Percentiles rank a stretch among this genome's conserved stretches.
These are phyloP conservation scores for Phytopythium oedochilum DNA, from an alignment of 352 stramenopile genomes.

Conservation along the genomic window DNA sequence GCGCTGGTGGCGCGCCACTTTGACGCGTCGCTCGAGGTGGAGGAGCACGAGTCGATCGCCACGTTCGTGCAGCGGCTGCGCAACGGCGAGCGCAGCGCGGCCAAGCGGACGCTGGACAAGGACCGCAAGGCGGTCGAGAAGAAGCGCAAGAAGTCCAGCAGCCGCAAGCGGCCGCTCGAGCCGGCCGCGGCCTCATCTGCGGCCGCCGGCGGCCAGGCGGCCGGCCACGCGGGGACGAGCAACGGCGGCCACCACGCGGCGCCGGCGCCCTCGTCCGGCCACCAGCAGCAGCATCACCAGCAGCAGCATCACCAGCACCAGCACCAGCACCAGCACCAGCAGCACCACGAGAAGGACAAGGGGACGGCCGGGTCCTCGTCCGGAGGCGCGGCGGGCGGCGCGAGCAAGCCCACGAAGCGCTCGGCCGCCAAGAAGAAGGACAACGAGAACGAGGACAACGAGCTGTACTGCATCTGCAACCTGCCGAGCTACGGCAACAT, in stretches of 20 bases:
- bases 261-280: no score
- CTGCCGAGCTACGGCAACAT: constrained; percentile 85
- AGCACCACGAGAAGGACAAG: background rate
- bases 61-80: constrained; percentile 80
- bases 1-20: constrained; percentile 80
- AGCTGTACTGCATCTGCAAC: constrained; percentile 88
- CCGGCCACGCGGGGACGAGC: constrained; percentile 10
- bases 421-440: constrained; percentile 50
- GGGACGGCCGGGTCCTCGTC: background rate
- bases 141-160: constrained; percentile 72
- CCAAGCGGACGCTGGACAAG: constrained; percentile 52
- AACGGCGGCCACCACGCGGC: constrained; percentile 19
- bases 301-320: no score
- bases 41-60: constrained; percentile 85
- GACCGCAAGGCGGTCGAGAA: constrained; percentile 46
- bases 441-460: constrained; percentile 76
- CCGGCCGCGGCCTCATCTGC: constrained; percentile 29
- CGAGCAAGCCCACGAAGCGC: constrained; percentile 13
- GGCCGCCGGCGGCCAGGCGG: constrained; percentile 8
- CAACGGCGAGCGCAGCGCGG: constrained; percentile 67
- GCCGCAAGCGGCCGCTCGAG: constrained; percentile 70
- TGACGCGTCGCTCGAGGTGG: constrained; percentile 69
- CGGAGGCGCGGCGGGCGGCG: background rate
- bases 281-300: no score
- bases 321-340: constrained; percentile 1